These are phyloP conservation scores for Sporobolomyces phaffii DNA, from an alignment of 768 basidiomycete genomes.

Conservation along the genomic window DNA sequence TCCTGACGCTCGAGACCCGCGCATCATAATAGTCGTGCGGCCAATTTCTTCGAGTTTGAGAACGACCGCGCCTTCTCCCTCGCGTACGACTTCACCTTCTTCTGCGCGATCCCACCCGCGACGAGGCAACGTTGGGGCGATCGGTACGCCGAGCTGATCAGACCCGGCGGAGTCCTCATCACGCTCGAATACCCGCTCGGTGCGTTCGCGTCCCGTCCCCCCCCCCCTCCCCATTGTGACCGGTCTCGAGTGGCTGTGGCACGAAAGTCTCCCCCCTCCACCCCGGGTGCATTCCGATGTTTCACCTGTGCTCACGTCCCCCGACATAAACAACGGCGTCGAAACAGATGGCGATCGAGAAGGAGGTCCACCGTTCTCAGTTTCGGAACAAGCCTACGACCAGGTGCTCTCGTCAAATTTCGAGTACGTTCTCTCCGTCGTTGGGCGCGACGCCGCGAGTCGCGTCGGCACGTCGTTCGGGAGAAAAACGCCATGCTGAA, in stretches of 20 bases:
- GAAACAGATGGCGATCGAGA: conserved; percentile 47
- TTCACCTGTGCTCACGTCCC: no score
- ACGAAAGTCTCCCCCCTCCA: no score
- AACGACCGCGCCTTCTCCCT: conserved; percentile 52
- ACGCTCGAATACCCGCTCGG: conserved; percentile 57
- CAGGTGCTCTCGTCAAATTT: conserved; percentile 50
- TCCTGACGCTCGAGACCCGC: background rate
- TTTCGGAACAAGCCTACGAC: conserved; percentile 57
- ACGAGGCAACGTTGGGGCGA: conserved; percentile 56
- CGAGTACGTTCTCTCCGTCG: conserved; percentile 3
- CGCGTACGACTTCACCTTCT: conserved; percentile 70
- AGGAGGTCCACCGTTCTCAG: conserved; percentile 60
- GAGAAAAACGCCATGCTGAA: background rate
- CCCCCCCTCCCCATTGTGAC: background rate
- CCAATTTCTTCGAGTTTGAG: conserved; percentile 57
- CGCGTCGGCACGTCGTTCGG: no score
- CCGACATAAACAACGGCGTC: background rate
- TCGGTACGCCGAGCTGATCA: conserved; percentile 56
- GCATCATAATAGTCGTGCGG: conserved; percentile 45
- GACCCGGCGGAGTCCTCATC: conserved; percentile 61
- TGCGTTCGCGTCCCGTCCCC: background rate
- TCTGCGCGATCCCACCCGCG: conserved; percentile 62
- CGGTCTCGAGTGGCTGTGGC: background rate
- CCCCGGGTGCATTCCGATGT: no score
- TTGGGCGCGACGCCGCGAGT: no score